These are phyloP conservation scores for Capsicum pubescens DNA, from an alignment of 257 asterid genomes.

Conservation along the genomic window DNA sequence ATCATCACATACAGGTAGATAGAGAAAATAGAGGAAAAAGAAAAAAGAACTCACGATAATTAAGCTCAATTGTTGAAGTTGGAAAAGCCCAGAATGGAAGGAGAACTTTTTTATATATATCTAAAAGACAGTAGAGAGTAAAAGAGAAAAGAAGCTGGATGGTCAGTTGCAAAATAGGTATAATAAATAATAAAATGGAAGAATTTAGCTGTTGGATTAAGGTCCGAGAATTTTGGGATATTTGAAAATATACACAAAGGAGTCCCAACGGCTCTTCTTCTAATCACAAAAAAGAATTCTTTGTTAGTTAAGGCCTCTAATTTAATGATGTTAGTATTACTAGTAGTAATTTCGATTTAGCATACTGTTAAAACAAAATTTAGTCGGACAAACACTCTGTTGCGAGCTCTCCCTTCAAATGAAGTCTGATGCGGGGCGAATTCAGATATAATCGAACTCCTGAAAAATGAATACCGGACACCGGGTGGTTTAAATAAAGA, in stretches of 20 bases:
- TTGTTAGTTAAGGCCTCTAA: neutral
- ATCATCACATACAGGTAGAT: neutral
- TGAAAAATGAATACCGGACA: too few relatives aligned
- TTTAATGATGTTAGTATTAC: neutral
- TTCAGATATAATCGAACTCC: too few relatives aligned
- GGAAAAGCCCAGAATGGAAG: neutral
- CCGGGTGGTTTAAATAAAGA: too few relatives aligned
- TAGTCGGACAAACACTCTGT: too few relatives aligned
- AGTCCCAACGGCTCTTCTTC: constrained; percentile 10
- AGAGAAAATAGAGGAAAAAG: neutral
- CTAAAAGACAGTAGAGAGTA: neutral
- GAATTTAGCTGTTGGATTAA: neutral
- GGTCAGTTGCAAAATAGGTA: neutral
- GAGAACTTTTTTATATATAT: neutral
- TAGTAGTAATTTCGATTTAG: neutral
- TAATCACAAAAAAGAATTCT: neutral
- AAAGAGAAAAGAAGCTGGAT: neutral
- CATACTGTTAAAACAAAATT: neutral
- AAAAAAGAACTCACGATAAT: neutral
- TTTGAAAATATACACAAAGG: neutral
- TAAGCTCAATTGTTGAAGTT: neutral
- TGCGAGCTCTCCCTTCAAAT: too few relatives aligned
- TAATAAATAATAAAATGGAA: neutral
- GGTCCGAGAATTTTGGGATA: neutral
- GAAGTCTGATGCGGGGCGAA: too few relatives aligned